Evolutionary conservation across 1,139 yeast species (phyloP).

Genomic region (Wickerhamomyces sp.): DNA sequence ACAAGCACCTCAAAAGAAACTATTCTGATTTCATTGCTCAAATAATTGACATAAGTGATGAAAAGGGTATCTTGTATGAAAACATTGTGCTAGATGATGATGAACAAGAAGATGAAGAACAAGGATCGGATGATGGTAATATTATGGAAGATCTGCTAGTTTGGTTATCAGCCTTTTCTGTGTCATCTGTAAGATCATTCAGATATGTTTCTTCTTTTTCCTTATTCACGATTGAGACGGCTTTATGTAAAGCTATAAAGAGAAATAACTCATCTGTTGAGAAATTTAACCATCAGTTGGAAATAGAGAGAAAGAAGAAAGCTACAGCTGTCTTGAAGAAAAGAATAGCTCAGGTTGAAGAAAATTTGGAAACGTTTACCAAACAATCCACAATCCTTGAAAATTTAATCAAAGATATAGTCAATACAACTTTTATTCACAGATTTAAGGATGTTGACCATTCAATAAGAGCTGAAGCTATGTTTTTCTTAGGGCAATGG

Average conservation of each 20-base stretch:
- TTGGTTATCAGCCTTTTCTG: slow-evolving; percentile 74
- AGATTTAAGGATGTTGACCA: slow-evolving; percentile 82
- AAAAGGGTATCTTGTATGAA: slow-evolving; percentile 57
- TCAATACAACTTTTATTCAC: slow-evolving; percentile 64
- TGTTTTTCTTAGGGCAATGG: slow-evolving; percentile 60
- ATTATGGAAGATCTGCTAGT: slow-evolving; percentile 58
- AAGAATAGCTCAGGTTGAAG: slow-evolving; percentile 41
- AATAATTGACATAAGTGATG: slow-evolving; percentile 52
- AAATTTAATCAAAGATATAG: slow-evolving; percentile 59
- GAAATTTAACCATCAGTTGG: slow-evolving; percentile 31
- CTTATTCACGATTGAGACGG: slow-evolving; percentile 55
- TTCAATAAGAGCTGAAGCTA: slow-evolving; percentile 63
- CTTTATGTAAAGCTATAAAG: slow-evolving; percentile 49
- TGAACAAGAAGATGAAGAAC: slow-evolving; percentile 30
- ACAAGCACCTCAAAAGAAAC: slow-evolving; percentile 51
- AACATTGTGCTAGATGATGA: slow-evolving; percentile 29
- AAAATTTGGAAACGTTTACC: slow-evolving; percentile 44
- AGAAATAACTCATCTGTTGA: slow-evolving; percentile 36
- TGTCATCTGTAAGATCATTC: slow-evolving; percentile 66
- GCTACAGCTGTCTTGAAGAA: slow-evolving; percentile 29
- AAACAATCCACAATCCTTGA: slow-evolving; percentile 49
- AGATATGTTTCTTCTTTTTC: slow-evolving; percentile 64
- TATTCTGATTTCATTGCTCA: slow-evolving; percentile 52
- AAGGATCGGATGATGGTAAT: slow-evolving; percentile 26
- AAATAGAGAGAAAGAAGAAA: slow-evolving; percentile 30